phyloP scores from a whole-genome alignment of 2,329 filamentous ascomycete species.

The Claviceps arundinis region DNA sequence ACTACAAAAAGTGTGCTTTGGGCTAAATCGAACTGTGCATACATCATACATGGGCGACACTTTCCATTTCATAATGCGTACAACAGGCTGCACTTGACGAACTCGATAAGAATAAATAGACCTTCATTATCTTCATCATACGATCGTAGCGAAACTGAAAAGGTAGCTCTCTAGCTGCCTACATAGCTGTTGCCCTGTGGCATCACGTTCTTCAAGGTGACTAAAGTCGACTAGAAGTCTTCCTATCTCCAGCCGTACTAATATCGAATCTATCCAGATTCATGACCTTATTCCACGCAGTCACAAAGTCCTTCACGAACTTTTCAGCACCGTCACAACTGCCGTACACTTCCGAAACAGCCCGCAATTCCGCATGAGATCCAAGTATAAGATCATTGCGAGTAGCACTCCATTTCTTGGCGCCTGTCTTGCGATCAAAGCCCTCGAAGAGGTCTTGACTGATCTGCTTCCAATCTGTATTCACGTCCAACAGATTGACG shows the following conservation, averaged over 20 bases:
- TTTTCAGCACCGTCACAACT: conserved; percentile 44
- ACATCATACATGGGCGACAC: no score
- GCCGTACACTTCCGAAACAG: conserved; percentile 57
- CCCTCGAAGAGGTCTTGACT: conserved; percentile 48
- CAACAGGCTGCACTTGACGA: no score
- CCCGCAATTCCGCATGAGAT: conserved; percentile 60
- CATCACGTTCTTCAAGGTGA: no score
- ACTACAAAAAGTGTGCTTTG: no score
- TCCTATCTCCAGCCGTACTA: conserved; percentile 6
- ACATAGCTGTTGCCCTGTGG: no score
- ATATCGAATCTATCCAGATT: conserved; percentile 58
- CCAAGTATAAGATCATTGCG: conserved; percentile 60
- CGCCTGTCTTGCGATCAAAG: conserved; percentile 49
- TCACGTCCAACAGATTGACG: conserved; percentile 59
- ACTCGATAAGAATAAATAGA: no score
- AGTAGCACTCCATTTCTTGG: conserved; percentile 55
- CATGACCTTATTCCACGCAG: conserved; percentile 63
- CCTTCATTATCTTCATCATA: no score
- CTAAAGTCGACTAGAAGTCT: conserved; percentile 9
- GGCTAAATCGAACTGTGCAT: no score
- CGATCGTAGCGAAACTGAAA: no score
- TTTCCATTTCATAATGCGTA: no score
- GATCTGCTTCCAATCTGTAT: conserved; percentile 44
- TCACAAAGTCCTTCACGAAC: conserved; percentile 59
- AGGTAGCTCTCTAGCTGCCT: no score